phyloP scores from a whole-genome alignment of 2,329 filamentous ascomycete genomes.

The Fusarium coicis region DNA sequence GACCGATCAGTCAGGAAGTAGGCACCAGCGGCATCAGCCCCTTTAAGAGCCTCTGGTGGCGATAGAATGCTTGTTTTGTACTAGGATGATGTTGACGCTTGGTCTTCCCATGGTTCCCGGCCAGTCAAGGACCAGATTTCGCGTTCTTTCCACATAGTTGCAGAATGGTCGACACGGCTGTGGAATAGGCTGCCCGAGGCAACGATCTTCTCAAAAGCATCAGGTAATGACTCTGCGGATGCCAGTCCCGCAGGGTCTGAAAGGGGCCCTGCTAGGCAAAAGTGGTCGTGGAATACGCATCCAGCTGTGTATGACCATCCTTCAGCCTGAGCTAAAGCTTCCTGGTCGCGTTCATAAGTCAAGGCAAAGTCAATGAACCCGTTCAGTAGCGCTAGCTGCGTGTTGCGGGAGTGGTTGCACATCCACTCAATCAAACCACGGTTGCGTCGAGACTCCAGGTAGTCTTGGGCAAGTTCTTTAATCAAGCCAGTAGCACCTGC shows the following conservation, averaged over 20 bases:
- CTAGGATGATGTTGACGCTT: not conserved
- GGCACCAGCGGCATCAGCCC: not conserved
- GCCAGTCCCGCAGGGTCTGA: not conserved
- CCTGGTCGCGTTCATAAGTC: not conserved
- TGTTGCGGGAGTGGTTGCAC: not conserved
- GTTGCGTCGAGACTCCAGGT: not conserved
- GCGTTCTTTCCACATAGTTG: not conserved
- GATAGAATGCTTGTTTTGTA: not conserved
- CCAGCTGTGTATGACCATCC: not conserved
- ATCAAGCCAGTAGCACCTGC: not conserved
- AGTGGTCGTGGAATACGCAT: not conserved
- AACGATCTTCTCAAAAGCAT: not conserved
- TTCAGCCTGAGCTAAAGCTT: not conserved
- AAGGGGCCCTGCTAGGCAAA: not conserved
- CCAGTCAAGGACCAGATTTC: not conserved
- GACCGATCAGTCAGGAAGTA: not conserved
- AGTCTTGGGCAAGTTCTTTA: not conserved
- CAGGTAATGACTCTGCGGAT: not conserved
- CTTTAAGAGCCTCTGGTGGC: not conserved
- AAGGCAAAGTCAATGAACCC: not conserved
- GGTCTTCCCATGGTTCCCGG: not conserved
- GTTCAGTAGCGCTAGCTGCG: not conserved
- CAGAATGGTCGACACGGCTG: not conserved
- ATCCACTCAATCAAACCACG: not conserved
- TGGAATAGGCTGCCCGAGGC: not conserved